A percentile compares a stretch with the other conserved stretches of the same genome.
phyloP scores from a whole-genome alignment of 2,329 filamentous ascomycete species.

The Cryphonectria nitschkei region DNA sequence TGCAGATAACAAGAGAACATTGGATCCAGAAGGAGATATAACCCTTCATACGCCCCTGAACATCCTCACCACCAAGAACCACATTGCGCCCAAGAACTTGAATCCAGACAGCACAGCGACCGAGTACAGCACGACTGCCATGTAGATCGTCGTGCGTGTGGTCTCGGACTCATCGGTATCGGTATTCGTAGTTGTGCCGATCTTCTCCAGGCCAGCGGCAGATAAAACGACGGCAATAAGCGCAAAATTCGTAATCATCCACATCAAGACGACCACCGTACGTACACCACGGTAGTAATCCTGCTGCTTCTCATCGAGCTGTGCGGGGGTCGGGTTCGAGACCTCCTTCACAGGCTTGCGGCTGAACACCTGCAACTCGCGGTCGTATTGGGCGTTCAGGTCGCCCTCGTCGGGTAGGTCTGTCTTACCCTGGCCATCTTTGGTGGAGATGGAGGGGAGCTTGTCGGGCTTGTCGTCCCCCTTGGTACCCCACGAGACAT shows the following conservation, averaged over 20 bases:
- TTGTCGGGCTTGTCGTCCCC: slow-evolving; percentile 95
- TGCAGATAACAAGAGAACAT: background rate
- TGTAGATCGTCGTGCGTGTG: slow-evolving; percentile 74
- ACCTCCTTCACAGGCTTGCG: slow-evolving; percentile 76
- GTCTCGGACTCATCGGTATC: slow-evolving; percentile 42
- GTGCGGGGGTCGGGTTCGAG: slow-evolving; percentile 57
- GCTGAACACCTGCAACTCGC: slow-evolving; percentile 75
- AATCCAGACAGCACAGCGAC: slow-evolving; percentile 83
- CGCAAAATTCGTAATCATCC: slow-evolving; percentile 96
- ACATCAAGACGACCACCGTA: slow-evolving; percentile 86
- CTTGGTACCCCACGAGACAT: slow-evolving; percentile 97
- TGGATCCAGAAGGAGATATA: background rate
- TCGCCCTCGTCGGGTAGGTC: slow-evolving; percentile 95
- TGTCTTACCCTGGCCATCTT: slow-evolving; percentile 88
- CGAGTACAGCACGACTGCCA: slow-evolving; percentile 85
- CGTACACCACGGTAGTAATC: slow-evolving; percentile 98
- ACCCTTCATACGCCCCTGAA: slow-evolving; percentile 70
- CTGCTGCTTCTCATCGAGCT: slow-evolving; percentile 81
- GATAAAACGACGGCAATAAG: slow-evolving; percentile 85
- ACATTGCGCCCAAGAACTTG: slow-evolving; percentile 84
- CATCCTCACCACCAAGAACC: slow-evolving; percentile 89
- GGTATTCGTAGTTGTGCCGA: slow-evolving; percentile 39
- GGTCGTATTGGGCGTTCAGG: slow-evolving; percentile 91
- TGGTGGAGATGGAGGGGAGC: slow-evolving; percentile 83
- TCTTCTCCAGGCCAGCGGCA: slow-evolving; percentile 77